These are phyloP conservation scores for Suillus cothurnatus DNA, from an alignment of 768 basidiomycete genomes.

Conservation along the genomic window DNA sequence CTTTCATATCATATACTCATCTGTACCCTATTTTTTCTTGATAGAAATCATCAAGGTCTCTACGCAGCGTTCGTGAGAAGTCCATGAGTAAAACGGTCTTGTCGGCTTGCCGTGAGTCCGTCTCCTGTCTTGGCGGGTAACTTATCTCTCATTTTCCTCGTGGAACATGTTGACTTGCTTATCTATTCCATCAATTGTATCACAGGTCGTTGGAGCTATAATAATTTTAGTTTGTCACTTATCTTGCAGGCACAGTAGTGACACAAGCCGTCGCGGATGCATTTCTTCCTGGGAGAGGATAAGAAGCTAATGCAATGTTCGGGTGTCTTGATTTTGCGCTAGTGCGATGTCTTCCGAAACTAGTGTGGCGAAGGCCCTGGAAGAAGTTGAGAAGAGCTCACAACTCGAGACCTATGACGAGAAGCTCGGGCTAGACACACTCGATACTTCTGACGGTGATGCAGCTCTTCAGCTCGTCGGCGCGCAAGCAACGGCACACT, in stretches of 20 bases:
- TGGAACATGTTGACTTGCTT: slow-evolving; percentile 17
- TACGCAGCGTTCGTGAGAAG: slow-evolving; percentile 15
- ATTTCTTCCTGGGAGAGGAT: slow-evolving; percentile 13
- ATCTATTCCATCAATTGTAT: slow-evolving; percentile 14
- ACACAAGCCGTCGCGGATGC: slow-evolving; percentile 12
- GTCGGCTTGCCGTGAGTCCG: not conserved
- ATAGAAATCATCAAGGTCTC: slow-evolving; percentile 10
- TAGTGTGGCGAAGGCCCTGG: slow-evolving; percentile 11
- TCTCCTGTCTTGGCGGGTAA: slow-evolving; percentile 1
- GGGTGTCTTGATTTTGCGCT: not conserved
- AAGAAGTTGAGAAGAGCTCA: slow-evolving; percentile 19
- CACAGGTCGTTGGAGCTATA: slow-evolving; percentile 1
- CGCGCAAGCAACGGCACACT: slow-evolving; percentile 47
- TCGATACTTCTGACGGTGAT: slow-evolving; percentile 50
- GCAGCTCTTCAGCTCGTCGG: slow-evolving; percentile 66
- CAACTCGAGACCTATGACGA: slow-evolving; percentile 32
- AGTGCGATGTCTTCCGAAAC: slow-evolving; percentile 23
- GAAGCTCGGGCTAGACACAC: slow-evolving; percentile 30
- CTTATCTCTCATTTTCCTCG: slow-evolving; percentile 6
- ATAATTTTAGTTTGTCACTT: not conserved
- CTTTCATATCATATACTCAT: slow-evolving; percentile 19
- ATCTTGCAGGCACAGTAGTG: slow-evolving; percentile 12
- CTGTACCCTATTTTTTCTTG: slow-evolving; percentile 9
- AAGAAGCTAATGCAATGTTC: slow-evolving; percentile 10
- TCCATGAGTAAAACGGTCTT: slow-evolving; percentile 3